These are phyloP conservation scores for Raffaelea albimanens DNA, from an alignment of 2,329 filamentous ascomycete genomes.

Conservation along the genomic window DNA sequence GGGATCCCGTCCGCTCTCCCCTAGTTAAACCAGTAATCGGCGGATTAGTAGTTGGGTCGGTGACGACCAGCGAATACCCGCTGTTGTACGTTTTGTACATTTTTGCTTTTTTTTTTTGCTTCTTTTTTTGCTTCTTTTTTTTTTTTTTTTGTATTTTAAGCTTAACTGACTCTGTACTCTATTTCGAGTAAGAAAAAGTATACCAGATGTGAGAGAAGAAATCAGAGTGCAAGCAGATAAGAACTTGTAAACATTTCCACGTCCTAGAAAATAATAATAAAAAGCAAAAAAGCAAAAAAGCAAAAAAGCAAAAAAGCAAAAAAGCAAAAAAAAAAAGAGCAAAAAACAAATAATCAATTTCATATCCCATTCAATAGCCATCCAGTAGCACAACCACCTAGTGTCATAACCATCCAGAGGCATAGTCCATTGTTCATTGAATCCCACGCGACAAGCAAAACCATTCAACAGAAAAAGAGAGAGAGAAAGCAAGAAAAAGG, in stretches of 20 bases:
- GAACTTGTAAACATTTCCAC: too few relatives aligned
- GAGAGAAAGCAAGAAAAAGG: not conserved
- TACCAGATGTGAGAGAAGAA: too few relatives aligned
- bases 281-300: not conserved
- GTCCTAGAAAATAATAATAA: not conserved
- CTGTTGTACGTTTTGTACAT: not conserved
- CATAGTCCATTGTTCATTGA: not conserved
- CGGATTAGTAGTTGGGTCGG: slow-evolving; percentile 4
- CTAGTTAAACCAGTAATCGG: slow-evolving; percentile 2
- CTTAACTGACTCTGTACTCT: too few relatives aligned
- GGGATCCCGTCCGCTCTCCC: slow-evolving; percentile 3
- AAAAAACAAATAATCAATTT: too few relatives aligned
- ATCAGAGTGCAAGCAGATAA: too few relatives aligned
- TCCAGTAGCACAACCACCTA: not conserved
- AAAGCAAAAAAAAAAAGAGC: not conserved
- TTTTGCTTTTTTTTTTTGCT: not conserved
- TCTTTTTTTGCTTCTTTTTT: not conserved
- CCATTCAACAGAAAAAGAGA: not conserved
- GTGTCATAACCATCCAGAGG: not conserved
- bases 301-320: not conserved
- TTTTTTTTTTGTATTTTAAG: not conserved
- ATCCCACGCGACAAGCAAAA: not conserved
- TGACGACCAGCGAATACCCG: slow-evolving; percentile 3
- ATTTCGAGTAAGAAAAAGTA: too few relatives aligned
- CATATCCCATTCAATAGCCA: too few relatives aligned